Percentiles rank a stretch among this genome's conserved stretches.
These are phyloP conservation scores for Dryas octopetala DNA, from an alignment of 306 rosid species.

Conservation along the genomic window DNA sequence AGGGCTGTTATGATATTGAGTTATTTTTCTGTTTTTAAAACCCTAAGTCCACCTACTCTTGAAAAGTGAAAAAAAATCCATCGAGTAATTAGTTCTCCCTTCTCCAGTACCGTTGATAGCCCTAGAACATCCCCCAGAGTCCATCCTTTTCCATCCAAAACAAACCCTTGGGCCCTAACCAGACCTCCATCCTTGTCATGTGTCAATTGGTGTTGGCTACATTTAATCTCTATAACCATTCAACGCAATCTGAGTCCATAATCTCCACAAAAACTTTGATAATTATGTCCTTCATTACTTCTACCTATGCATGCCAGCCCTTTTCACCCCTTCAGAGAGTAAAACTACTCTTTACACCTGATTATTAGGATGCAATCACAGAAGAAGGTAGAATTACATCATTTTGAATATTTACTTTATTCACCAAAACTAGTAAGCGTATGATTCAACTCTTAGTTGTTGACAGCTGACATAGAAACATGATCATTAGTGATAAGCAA, in stretches of 20 bases:
- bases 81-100: too few relatives aligned
- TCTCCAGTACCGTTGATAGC: too few relatives aligned
- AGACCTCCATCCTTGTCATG: not conserved
- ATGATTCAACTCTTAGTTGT: not conserved
- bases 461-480: constrained; percentile 8
- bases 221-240: not conserved
- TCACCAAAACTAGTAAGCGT: not conserved
- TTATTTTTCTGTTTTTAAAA: too few relatives aligned
- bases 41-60: too few relatives aligned
- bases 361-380: not conserved
- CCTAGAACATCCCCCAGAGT: too few relatives aligned
- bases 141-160: too few relatives aligned
- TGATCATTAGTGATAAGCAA: constrained; percentile 18
- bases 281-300: constrained; percentile 1
- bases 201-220: not conserved
- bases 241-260: not conserved
- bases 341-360: not conserved
- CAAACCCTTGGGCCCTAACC: too few relatives aligned
- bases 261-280: not conserved
- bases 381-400: not conserved
- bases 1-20: too few relatives aligned
- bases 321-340: not conserved
- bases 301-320: not conserved
- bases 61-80: too few relatives aligned
- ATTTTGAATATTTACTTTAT: not conserved